Evolutionary conservation across 2,329 filamentous ascomycete genomes (phyloP).

Genomic region (Corinectria fuckeliana): DNA sequence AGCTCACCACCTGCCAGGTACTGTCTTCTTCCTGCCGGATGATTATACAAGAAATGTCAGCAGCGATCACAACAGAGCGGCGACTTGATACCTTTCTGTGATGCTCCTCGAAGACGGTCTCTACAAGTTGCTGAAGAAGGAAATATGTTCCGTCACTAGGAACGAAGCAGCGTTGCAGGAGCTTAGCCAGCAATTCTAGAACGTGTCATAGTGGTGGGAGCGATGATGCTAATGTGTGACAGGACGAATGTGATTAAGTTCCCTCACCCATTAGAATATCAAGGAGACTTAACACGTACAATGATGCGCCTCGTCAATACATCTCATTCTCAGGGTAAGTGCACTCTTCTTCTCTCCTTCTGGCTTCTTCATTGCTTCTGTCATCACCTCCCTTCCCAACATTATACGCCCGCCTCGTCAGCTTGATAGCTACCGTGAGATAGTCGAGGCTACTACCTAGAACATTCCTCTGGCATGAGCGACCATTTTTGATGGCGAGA

Average conservation of each 20-base stretch:
- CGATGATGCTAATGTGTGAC: neutral
- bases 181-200: neutral
- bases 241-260: neutral
- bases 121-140: neutral
- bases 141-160: neutral
- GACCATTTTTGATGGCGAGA: neutral
- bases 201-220: neutral
- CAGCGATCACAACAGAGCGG: neutral
- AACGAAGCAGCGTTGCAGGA: neutral
- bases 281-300: neutral
- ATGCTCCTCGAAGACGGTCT: neutral
- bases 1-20: neutral
- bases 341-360: neutral
- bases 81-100: neutral
- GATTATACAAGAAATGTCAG: neutral
- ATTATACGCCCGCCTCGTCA: too few relatives aligned
- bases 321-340: neutral
- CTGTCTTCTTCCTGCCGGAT: neutral
- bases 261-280: neutral
- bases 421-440: too few relatives aligned
- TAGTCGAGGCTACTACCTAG: neutral
- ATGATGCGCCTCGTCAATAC: neutral
- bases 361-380: neutral
- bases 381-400: too few relatives aligned
- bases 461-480: neutral